Conservation (phyloP, 805 yeast species). For the Nakazawaea wickerhamii region DNA sequence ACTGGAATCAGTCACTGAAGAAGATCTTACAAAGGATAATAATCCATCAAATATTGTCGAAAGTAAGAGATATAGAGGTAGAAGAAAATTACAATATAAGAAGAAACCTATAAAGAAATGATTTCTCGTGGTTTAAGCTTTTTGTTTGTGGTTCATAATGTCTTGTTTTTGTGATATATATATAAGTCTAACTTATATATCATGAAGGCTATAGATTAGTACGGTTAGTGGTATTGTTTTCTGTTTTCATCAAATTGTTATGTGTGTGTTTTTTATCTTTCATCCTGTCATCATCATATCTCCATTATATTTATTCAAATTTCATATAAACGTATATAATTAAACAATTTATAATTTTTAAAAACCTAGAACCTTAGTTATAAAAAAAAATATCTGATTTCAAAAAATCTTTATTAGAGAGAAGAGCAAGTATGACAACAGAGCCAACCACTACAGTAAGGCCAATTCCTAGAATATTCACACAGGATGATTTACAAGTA, state of each 20-base stretch:
- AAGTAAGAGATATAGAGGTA: constrained; percentile 16
- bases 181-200: too few species aligned
- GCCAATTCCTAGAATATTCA: constrained; percentile 37
- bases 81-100: constrained; percentile 17
- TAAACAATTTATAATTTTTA: too few species aligned
- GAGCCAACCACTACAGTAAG: background rate
- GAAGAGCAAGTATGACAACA: background rate
- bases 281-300: background rate
- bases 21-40: constrained; percentile 3
- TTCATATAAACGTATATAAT: background rate
- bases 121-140: background rate
- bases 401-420: background rate
- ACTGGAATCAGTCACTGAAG: constrained; percentile 10
- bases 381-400: background rate
- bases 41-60: constrained; percentile 11
- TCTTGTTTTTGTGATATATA: too few species aligned
- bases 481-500: constrained; percentile 51
- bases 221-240: too few species aligned
- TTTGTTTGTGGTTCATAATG: background rate
- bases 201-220: background rate
- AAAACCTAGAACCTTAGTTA: too few species aligned
- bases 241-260: background rate
- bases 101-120: constrained; percentile 12
- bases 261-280: background rate
- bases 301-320: background rate